These are phyloP conservation scores for Neocallimastix lanati DNA, from an alignment of 192 early-diverging fungal genomes.

Conservation along the genomic window DNA sequence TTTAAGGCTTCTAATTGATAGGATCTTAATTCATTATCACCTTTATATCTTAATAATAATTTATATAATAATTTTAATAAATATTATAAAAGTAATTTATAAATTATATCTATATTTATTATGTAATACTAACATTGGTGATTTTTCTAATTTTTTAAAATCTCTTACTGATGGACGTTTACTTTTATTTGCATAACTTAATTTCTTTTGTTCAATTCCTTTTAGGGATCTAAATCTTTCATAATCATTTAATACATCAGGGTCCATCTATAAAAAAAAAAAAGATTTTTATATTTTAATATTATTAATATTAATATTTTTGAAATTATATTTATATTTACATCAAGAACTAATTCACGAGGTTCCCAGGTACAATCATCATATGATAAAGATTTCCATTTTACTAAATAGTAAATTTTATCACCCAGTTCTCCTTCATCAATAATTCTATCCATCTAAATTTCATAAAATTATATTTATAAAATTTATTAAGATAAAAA, in stretches of 20 bases:
- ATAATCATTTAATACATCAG: not conserved
- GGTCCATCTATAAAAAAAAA: no score
- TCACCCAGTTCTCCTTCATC: slow-evolving; percentile 1
- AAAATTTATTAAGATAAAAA: no score
- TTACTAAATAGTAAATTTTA: slow-evolving; percentile 72
- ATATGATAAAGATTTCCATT: slow-evolving; percentile 80
- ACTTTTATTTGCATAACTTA: not conserved
- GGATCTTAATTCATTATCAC: not conserved
- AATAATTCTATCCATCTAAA: not conserved
- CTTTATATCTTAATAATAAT: not conserved
- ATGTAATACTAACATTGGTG: no score
- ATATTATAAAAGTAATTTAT: no score
- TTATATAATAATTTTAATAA: no score
- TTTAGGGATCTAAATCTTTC: not conserved
- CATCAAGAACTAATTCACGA: not conserved
- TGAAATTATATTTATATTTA: no score
- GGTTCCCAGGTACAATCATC: slow-evolving; percentile 81
- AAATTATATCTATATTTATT: no score
- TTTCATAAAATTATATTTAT: no score
- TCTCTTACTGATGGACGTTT: not conserved
- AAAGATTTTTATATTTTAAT: no score
- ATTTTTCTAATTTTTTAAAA: not conserved
- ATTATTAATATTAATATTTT: no score
- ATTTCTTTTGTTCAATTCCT: not conserved
- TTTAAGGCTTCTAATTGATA: not conserved